Percentiles rank a stretch among this genome's conserved stretches.
Evolutionary conservation across 176 grass and related monocot species (phyloP).

Genomic region (Carex littledalei): DNA sequence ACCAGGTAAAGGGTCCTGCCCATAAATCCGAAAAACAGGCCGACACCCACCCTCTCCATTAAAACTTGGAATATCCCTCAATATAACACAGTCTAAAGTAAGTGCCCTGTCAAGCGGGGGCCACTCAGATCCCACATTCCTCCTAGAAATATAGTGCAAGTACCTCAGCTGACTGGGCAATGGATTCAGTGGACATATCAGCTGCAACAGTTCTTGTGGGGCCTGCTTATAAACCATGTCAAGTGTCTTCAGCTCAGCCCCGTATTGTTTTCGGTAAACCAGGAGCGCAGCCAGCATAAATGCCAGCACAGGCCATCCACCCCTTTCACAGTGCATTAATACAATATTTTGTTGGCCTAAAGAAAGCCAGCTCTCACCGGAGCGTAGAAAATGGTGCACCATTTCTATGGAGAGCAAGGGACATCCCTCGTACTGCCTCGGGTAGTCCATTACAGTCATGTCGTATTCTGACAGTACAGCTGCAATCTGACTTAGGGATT

Average conservation of each 20-base stretch:
- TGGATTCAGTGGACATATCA: conserved; percentile 74
- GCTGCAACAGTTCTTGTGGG: conserved; percentile 67
- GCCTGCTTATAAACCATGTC: conserved; percentile 99
- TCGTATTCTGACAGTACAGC: conserved; percentile 60
- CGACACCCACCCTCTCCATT: conserved; percentile 72
- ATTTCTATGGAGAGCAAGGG: conserved; percentile 85
- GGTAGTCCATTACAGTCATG: conserved; percentile 96
- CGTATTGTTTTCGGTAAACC: conserved; percentile 83
- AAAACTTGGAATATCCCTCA: conserved; percentile 63
- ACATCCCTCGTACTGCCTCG: conserved; percentile 85
- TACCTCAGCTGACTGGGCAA: conserved; percentile 95
- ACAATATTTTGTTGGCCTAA: conserved; percentile 80
- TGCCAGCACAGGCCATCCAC: conserved; percentile 87
- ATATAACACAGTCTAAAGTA: conserved; percentile 90
- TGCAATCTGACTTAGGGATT: conserved; percentile 56
- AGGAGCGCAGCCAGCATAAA: conserved; percentile 92
- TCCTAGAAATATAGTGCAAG: conserved; percentile 84
- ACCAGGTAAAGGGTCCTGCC: conserved; percentile 71
- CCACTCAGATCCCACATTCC: conserved; percentile 80
- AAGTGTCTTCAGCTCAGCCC: conserved; percentile 73
- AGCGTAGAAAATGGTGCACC: conserved; percentile 89
- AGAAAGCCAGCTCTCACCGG: conserved; percentile 92
- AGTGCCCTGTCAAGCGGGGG: conserved; percentile 78
- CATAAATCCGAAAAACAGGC: conserved; percentile 92
- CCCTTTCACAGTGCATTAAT: conserved; percentile 87